Percentiles rank a stretch among this genome's conserved stretches.
phyloP scores from a whole-genome alignment of 768 basidiomycete genomes.

The Collybiopsis luxurians region DNA sequence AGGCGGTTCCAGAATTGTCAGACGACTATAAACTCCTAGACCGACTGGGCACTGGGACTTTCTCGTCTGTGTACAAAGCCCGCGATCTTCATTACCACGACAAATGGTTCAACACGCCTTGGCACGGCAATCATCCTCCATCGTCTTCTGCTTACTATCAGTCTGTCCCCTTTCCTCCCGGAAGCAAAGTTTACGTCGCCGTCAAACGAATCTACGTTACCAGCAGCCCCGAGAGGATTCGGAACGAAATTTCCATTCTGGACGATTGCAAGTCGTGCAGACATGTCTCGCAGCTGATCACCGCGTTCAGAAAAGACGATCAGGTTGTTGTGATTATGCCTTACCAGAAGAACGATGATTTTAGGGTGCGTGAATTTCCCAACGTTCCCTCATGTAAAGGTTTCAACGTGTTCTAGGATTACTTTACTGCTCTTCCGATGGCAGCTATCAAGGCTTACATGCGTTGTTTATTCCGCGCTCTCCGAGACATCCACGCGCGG shows the following conservation, averaged over 20 bases:
- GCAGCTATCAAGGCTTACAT: constrained; percentile 83
- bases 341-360: constrained; percentile 89
- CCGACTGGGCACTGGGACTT: constrained; percentile 94
- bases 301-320: constrained; percentile 87
- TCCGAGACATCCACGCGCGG: constrained; percentile 84
- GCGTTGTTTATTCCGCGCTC: constrained; percentile 84
- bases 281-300: constrained; percentile 91
- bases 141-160: constrained; percentile 68
- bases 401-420: constrained; percentile 49
- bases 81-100: constrained; percentile 73
- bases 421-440: constrained; percentile 72
- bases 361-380: constrained; percentile 62
- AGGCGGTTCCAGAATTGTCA: constrained; percentile 62
- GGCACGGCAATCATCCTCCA: constrained; percentile 66
- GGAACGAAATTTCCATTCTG: constrained; percentile 91
- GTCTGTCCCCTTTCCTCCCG: constrained; percentile 36
- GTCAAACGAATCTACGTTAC: constrained; percentile 98
- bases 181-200: constrained; percentile 76
- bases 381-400: too few relatives aligned
- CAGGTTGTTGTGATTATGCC: constrained; percentile 96
- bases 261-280: constrained; percentile 81
- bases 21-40: constrained; percentile 79
- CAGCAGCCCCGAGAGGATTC: constrained; percentile 87
- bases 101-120: constrained; percentile 74
- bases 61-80: constrained; percentile 99